These are phyloP conservation scores for Chamaenerion angustifolium DNA, from an alignment of 345 rosid genomes.

Conservation along the genomic window DNA sequence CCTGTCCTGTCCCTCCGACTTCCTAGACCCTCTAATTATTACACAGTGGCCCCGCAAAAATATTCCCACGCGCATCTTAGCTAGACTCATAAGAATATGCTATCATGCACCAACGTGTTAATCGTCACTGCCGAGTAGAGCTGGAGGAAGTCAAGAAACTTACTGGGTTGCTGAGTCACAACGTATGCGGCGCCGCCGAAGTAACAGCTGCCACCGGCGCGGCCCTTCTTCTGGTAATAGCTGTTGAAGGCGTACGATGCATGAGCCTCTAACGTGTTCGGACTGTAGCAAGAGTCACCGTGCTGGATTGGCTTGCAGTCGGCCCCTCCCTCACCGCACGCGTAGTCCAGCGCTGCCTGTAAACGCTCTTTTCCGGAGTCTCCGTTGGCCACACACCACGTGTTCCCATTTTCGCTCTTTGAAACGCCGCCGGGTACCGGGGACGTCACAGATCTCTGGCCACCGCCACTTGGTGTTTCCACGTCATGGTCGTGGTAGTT, in stretches of 20 bases:
- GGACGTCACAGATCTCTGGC: conserved; percentile 4
- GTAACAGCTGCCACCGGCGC: conserved; percentile 58
- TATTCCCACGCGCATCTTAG: not conserved
- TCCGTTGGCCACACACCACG: conserved; percentile 79
- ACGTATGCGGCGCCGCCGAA: conserved; percentile 85
- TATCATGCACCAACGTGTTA: not conserved
- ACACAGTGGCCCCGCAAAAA: not conserved
- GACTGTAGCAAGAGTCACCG: conserved; percentile 56
- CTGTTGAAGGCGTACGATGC: conserved; percentile 96
- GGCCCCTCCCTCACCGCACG: conserved; percentile 86
- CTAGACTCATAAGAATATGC: not conserved
- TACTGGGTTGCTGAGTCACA: conserved; percentile 71
- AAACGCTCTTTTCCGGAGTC: conserved; percentile 45
- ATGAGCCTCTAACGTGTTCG: conserved; percentile 71
- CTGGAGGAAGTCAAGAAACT: conserved; percentile 12
- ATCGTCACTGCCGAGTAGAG: not conserved
- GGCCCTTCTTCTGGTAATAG: conserved; percentile 63
- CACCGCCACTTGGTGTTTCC: conserved; percentile 16
- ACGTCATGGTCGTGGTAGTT: conserved; percentile 23
- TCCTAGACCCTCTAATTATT: too few relatives aligned
- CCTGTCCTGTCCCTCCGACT: not conserved
- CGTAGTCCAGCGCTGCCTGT: conserved; percentile 63
- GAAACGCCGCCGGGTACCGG: conserved; percentile 30
- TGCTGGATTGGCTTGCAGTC: conserved; percentile 73
- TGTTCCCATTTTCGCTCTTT: conserved; percentile 38